Base-by-base conservation (phyloP, 2,329 filamentous ascomycete genomes). In the Emergomyces orientalis region DNA sequence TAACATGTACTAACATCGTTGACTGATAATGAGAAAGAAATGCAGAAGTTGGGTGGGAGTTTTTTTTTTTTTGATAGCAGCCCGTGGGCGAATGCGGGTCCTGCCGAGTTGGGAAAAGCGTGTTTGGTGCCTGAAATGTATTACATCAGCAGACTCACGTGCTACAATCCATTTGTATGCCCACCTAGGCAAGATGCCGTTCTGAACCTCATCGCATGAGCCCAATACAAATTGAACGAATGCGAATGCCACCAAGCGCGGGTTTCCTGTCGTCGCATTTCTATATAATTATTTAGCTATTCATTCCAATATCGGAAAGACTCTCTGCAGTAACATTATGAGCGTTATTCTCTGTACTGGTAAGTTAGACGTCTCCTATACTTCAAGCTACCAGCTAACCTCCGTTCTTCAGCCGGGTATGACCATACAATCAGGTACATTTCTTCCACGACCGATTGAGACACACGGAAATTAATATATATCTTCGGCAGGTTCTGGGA, bases 401-500 rank as follows among this genome's bases (percentile, higher is more conserved):
- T 43, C 58, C 47, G 11, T 6, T 8, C 45, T 60, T 61, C 73
- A 85, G 87, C 87, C 71, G 87, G 87, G 66, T 89, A 89, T 76
- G 87, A 89, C 75, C 87, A 89, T 75, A 90, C 87, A 37, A 90
- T 90, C 67, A 82, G 87, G 87, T 88, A 79, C 70, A 78, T 70
- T 45, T 30, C 27, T 34, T 49, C 25, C 25, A 6, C 47, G 45
- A 34, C 32, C 11, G 39, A 34, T 45, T 51, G 47, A 37, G 39
- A 17, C 17, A 37, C 60, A 39, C 25, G 47, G 51, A 57, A 65
- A 27, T 63, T 37, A 25, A 39, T 34, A 22, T 30, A 56, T 27
- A 17, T 59, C 60, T 54, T 8, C 37, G 57, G 54, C 73, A 95
- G 91, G 67, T 99, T 99, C 80, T 99, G 94, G 94, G 94, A 99